Conservation (phyloP, 2,329 filamentous ascomycete species). For the Talaromyces sp. region DNA sequence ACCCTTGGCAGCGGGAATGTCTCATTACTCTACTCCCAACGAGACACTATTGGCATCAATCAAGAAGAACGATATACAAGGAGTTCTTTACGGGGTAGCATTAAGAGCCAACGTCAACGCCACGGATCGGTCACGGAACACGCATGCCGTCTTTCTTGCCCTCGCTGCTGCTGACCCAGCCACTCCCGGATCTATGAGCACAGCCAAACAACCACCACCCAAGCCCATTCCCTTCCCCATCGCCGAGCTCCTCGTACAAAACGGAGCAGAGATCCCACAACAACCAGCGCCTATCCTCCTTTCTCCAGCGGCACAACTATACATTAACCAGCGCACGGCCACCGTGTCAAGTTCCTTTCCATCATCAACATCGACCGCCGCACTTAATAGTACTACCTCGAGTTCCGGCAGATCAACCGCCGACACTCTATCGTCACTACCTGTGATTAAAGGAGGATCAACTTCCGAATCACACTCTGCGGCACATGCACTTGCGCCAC, state of each 20-base stretch:
- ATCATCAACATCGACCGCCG: neutral
- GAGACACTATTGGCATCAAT: conserved; percentile 87
- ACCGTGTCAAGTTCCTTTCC: conserved; percentile 19
- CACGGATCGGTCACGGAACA: conserved; percentile 77
- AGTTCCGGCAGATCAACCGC: conserved; percentile 54
- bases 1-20: conserved; percentile 64
- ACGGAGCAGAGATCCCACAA: conserved; percentile 80
- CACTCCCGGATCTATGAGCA: conserved; percentile 51
- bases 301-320: conserved; percentile 71
- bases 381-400: neutral
- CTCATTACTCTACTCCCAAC: conserved; percentile 71
- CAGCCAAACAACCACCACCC: conserved; percentile 31
- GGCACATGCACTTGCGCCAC: conserved; percentile 26
- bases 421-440: conserved; percentile 56
- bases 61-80: conserved; percentile 93
- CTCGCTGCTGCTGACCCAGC: conserved; percentile 90
- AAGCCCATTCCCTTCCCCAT: conserved; percentile 69
- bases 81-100: conserved; percentile 84
- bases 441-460: conserved; percentile 44
- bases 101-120: conserved; percentile 82
- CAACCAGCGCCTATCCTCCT: conserved; percentile 76
- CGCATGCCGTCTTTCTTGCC: conserved; percentile 84
- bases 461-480: conserved; percentile 20
- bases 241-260: conserved; percentile 86
- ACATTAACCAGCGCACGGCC: conserved; percentile 69